Evolutionary conservation across 768 basidiomycete genomes (phyloP).

Genomic region (Lentinula sp.): DNA sequence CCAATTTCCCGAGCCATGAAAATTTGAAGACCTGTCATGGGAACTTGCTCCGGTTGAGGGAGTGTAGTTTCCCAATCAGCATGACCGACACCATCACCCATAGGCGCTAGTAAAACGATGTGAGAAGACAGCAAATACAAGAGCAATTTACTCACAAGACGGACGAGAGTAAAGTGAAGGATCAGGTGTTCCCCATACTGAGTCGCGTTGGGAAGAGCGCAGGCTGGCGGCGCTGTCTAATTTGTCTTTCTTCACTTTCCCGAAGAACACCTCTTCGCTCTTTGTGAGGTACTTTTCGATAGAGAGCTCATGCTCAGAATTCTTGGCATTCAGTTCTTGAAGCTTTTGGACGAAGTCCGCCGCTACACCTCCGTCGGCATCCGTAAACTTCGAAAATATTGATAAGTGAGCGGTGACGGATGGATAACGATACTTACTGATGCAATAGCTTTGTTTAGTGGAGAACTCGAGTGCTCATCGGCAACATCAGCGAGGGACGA

Average conservation of each 20-base stretch:
- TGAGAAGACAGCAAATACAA: neutral
- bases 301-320: conserved; percentile 87
- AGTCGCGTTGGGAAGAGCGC: conserved; percentile 76
- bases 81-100: conserved; percentile 37
- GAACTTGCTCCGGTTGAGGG: conserved; percentile 48
- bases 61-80: conserved; percentile 38
- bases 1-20: conserved; percentile 72
- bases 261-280: conserved; percentile 92
- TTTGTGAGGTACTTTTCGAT: conserved; percentile 89
- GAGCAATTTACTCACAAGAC: conserved; percentile 45
- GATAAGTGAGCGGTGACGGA: conserved; percentile 2
- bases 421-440: conserved; percentile 44
- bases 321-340: conserved; percentile 72
- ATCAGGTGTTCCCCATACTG: conserved; percentile 71
- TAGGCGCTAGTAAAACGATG: conserved; percentile 29
- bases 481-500: conserved; percentile 90
- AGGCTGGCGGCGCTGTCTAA: conserved; percentile 77
- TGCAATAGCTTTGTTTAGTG: conserved; percentile 89
- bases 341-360: conserved; percentile 86
- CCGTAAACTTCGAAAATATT: conserved; percentile 64
- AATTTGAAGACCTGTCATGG: conserved; percentile 87
- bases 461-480: conserved; percentile 86
- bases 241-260: conserved; percentile 85
- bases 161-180: conserved; percentile 65
- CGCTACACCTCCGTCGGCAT: conserved; percentile 89